Conservation (phyloP, 2,329 filamentous ascomycete genomes). For the Magnaporthiopsis rhizophila region DNA sequence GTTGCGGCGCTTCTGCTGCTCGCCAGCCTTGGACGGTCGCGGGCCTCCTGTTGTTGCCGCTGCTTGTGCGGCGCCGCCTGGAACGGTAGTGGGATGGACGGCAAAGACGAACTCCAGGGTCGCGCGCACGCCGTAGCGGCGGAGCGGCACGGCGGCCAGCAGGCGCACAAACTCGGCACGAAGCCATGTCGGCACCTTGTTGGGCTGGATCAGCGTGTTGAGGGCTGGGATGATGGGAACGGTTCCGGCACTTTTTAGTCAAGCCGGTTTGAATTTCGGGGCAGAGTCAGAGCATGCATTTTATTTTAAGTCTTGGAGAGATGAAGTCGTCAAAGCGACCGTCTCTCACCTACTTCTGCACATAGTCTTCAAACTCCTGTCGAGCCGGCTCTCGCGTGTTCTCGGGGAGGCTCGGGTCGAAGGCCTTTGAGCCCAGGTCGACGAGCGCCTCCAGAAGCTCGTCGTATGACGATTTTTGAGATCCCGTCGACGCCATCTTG, state of each 20-base stretch:
- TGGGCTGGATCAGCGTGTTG: constrained; percentile 56
- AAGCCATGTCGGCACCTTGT: constrained; percentile 51
- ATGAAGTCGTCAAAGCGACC: not conserved
- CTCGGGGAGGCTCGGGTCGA: constrained; percentile 31
- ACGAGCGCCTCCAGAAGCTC: constrained; percentile 26
- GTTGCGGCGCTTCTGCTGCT: constrained; percentile 26
- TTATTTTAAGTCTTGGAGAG: not conserved
- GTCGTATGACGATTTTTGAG: constrained; percentile 5
- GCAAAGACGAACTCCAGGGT: constrained; percentile 65
- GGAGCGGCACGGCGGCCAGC: constrained; percentile 53
- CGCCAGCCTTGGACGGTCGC: constrained; percentile 30
- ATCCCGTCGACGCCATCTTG: not conserved
- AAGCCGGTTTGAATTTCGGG: constrained; percentile 16
- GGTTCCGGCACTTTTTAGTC: constrained; percentile 23
- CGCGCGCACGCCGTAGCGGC: constrained; percentile 55
- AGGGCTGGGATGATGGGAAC: constrained; percentile 48
- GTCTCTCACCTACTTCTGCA: constrained; percentile 35
- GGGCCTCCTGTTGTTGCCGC: no score
- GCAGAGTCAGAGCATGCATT: constrained; percentile 9
- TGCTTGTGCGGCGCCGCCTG: constrained; percentile 25
- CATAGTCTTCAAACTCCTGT: constrained; percentile 36
- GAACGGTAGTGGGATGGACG: constrained; percentile 49
- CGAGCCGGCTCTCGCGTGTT: constrained; percentile 24
- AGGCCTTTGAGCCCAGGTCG: constrained; percentile 39
- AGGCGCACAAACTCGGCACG: constrained; percentile 45